Base-by-base conservation (phyloP, 2,329 filamentous ascomycete species). In the Xylariaceae sp. region DNA sequence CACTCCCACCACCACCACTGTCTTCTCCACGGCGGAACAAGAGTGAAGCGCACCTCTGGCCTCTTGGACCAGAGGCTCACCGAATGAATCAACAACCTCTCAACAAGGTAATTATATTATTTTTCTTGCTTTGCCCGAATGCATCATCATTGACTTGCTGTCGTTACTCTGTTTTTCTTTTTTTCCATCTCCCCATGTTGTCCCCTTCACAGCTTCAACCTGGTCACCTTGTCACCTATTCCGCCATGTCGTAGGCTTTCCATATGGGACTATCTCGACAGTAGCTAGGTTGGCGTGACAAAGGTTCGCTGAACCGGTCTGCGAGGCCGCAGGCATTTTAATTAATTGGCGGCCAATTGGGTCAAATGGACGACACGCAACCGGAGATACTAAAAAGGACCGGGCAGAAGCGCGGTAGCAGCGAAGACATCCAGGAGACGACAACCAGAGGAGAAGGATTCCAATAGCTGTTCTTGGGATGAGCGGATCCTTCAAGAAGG, bases 61-160 rank as follows among this genome's bases (percentile, higher is more conserved):
- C 70, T 67, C 62, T 63, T 53, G 65, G 71, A 66, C 68, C 67
- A 69, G 73, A 75, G 70, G 69, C 69, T 68, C 69, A 66, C 71
- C 75, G 71, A 69, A 79, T 79, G 77, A 78, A 77, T 76, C 73
- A 75, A 73, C 75, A 74, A 74, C 71, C 73, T 73, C 74, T 78
- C 53, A 68, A 61, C 62, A 79, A 79, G 76, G 76, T 78, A 77
- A 66, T 60, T 76, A 74, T 66, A 46, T 45, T 56, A 60, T 59
- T 52, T 16, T 36, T 56, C 44, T 24, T 14, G 14, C 34, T 33
- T 36, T 11, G 14, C 36, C 26, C 17, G 12, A 46, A 2, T 28
- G 12, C 44, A 5, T 43, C n/a, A 6, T 28, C 37, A 17, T 41
- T n/a, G 34, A 12, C 3, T 6, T 14, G 5, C n/a, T 26, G 28